Percentiles rank a stretch among this genome's conserved stretches.
Conservation (phyloP, 2,329 filamentous ascomycete species). For the Monilinia laxa region DNA sequence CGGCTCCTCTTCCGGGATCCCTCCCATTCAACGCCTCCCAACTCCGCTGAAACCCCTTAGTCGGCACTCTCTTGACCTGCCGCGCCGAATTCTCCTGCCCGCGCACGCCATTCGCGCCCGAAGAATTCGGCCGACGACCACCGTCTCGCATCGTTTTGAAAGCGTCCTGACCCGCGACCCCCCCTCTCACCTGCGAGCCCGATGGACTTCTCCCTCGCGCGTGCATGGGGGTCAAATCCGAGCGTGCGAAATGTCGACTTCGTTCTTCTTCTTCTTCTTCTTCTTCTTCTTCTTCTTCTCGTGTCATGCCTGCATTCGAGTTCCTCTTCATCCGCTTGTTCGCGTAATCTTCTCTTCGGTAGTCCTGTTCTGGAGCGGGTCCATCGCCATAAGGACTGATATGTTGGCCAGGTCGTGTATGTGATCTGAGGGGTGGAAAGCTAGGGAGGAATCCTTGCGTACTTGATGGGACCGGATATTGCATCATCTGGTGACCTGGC, state of each 20-base stretch:
- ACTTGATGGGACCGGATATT: not conserved
- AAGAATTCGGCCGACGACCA: not conserved
- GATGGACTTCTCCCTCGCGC: not conserved
- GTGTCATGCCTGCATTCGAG: not conserved
- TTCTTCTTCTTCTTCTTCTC: not conserved
- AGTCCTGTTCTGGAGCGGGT: not conserved
- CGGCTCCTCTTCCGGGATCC: not conserved
- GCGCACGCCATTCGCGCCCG: not conserved
- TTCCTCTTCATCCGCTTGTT: not conserved
- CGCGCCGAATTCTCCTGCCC: not conserved
- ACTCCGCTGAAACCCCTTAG: slow-evolving; percentile 7
- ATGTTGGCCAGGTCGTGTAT: not conserved
- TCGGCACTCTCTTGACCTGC: slow-evolving; percentile 16
- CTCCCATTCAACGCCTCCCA: slow-evolving; percentile 24
- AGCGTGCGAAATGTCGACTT: not conserved
- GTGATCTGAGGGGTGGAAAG: not conserved
- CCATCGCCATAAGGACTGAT: not conserved
- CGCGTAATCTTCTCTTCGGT: not conserved
- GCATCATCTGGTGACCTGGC: not conserved
- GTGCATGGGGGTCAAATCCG: not conserved
- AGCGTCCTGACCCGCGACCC: too few relatives aligned
- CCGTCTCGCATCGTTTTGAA: not conserved
- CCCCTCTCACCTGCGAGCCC: not conserved
- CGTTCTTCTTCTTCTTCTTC: slow-evolving; percentile 7
- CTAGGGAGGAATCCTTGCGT: not conserved